Percentiles rank a stretch among this genome's conserved stretches.
These are phyloP conservation scores for Elaeis oleifera DNA, from an alignment of 202 grass and related monocot genomes.

Conservation along the genomic window DNA sequence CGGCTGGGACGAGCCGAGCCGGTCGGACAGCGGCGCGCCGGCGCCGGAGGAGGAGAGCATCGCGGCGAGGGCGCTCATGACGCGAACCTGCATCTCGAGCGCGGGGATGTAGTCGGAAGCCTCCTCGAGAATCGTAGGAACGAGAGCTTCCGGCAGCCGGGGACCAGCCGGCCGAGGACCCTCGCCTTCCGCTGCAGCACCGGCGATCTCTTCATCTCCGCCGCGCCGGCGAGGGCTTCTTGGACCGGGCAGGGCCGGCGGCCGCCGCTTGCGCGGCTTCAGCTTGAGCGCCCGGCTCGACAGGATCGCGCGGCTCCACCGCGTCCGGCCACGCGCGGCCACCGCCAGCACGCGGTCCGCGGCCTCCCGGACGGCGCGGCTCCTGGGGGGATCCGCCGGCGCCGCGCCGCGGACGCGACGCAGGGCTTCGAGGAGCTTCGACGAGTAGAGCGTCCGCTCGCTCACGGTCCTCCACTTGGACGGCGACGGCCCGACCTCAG, in stretches of 20 bases:
- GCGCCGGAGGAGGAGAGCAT: slow-evolving; percentile 31
- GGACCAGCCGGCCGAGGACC: slow-evolving; percentile 63
- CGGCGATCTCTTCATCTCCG: slow-evolving; percentile 18
- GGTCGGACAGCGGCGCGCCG: slow-evolving; percentile 24
- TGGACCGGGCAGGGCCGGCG: not conserved
- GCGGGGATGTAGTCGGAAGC: slow-evolving; percentile 76
- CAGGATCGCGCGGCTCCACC: slow-evolving; percentile 94
- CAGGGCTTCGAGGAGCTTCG: slow-evolving; percentile 74
- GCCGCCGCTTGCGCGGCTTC: slow-evolving; percentile 24
- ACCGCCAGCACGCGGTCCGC: slow-evolving; percentile 71
- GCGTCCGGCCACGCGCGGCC: slow-evolving; percentile 52
- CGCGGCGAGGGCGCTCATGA: slow-evolving; percentile 77
- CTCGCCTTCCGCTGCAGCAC: slow-evolving; percentile 50
- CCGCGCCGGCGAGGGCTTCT: not conserved
- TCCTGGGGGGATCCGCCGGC: slow-evolving; percentile 9
- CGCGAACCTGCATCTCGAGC: slow-evolving; percentile 86
- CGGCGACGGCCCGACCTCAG: slow-evolving; percentile 12
- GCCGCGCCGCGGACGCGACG: slow-evolving; percentile 38
- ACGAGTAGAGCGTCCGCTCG: slow-evolving; percentile 77
- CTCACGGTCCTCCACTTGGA: slow-evolving; percentile 72
- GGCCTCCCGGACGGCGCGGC: slow-evolving; percentile 62
- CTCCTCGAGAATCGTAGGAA: slow-evolving; percentile 58
- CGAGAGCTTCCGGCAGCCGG: slow-evolving; percentile 61
- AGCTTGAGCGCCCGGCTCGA: slow-evolving; percentile 30
- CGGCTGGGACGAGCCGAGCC: too few relatives aligned